Conservation (phyloP, 2,329 filamentous ascomycete genomes). For the Stagonosporopsis vannaccii region DNA sequence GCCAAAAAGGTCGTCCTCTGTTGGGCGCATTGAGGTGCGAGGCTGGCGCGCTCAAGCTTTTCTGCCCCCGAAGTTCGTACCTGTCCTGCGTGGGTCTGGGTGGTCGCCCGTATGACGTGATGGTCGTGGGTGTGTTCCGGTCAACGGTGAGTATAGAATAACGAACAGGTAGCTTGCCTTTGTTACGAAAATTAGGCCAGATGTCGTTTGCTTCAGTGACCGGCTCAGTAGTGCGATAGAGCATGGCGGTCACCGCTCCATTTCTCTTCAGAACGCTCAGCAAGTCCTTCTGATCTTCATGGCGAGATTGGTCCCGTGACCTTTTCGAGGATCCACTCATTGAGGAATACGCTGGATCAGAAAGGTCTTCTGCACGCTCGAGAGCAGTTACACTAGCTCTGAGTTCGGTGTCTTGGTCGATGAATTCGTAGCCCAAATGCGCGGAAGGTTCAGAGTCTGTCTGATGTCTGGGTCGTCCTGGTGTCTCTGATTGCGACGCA, state of each 20-base stretch:
- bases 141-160: constrained; percentile 31
- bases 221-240: constrained; percentile 27
- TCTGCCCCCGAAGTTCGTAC: neutral
- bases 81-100: constrained; percentile 2
- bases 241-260: constrained; percentile 35
- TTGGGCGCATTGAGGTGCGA: neutral
- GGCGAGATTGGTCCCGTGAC: constrained; percentile 27
- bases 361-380: neutral
- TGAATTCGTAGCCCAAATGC: neutral
- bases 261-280: constrained; percentile 21
- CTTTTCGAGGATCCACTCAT: constrained; percentile 26
- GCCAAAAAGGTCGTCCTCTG: constrained; percentile 48
- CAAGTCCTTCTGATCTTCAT: constrained; percentile 21
- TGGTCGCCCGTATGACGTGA: neutral
- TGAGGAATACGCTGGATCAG: neutral
- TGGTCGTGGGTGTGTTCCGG: neutral
- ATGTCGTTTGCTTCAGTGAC: constrained; percentile 44
- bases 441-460: neutral
- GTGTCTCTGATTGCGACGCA: neutral
- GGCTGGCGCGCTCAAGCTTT: neutral
- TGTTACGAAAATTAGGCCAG: constrained; percentile 45
- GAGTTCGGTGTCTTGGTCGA: neutral
- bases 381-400: neutral
- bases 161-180: constrained; percentile 33
- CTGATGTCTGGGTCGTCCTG: neutral